Evolutionary conservation across 345 rosid genomes (phyloP).

Genomic region (Brassica nigra): DNA sequence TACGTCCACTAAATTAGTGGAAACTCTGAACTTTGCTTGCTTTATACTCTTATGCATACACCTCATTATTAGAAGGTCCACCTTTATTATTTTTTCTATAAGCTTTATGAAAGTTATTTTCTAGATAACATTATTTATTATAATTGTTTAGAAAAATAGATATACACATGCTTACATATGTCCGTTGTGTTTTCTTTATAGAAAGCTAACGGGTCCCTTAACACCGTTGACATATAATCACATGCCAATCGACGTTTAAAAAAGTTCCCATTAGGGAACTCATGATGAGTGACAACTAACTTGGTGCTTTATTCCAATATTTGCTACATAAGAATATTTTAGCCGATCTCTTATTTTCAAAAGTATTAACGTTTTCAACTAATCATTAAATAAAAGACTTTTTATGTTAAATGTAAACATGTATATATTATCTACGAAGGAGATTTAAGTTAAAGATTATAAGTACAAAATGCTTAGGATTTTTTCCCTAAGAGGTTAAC

Average conservation of each 20-base stretch:
- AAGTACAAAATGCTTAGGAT: neutral
- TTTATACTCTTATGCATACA: constrained; percentile 40
- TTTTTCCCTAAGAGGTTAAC: neutral
- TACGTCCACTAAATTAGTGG: constrained; percentile 38
- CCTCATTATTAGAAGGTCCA: constrained; percentile 41
- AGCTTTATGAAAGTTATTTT: constrained; percentile 31
- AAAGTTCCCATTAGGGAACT: constrained; percentile 26
- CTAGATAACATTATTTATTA: neutral
- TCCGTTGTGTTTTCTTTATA: constrained; percentile 31
- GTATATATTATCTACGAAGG: neutral
- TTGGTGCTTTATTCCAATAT: constrained; percentile 30
- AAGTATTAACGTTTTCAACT: neutral
- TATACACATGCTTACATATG: constrained; percentile 10
- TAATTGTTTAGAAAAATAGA: constrained; percentile 4
- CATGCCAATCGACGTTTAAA: constrained; percentile 33
- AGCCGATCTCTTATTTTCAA: neutral
- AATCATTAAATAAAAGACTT: neutral
- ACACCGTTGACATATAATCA: constrained; percentile 44
- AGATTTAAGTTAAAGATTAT: neutral
- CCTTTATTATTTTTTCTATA: neutral
- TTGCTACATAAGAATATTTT: neutral
- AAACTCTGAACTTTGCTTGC: constrained; percentile 42
- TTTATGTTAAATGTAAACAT: neutral
- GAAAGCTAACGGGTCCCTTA: constrained; percentile 39
- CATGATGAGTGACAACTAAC: constrained; percentile 42